Conservation (phyloP, 345 rosid genomes). For the Bretschneidera sinensis region DNA sequence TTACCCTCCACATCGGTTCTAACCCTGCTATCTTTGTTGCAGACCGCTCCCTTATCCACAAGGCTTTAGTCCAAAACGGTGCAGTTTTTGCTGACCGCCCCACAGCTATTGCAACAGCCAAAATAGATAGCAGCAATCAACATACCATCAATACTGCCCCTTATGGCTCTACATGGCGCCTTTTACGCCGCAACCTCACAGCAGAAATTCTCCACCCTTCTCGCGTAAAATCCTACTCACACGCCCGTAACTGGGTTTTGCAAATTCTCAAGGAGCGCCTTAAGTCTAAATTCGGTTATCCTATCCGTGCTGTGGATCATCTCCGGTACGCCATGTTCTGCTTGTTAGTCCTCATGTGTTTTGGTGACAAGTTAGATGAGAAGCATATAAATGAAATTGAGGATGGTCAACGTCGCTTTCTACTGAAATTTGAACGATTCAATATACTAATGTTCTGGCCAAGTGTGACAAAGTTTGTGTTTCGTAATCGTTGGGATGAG, state of each 20-base stretch:
- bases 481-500: not conserved
- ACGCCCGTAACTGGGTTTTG: not conserved
- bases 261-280: not conserved
- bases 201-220: not conserved
- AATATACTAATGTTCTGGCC: not conserved
- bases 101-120: not conserved
- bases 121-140: not conserved
- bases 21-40: not conserved
- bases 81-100: not conserved
- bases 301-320: not conserved
- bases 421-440: not conserved
- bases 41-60: not conserved
- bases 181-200: too few relatives aligned
- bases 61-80: not conserved
- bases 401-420: not conserved
- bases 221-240: not conserved
- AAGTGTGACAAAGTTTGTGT: not conserved
- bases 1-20: not conserved
- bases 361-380: not conserved
- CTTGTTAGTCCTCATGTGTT: not conserved
- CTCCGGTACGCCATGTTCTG: not conserved
- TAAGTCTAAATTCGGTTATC: not conserved
- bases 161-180: not conserved
- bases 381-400: too few relatives aligned
- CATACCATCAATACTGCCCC: not conserved